These are phyloP conservation scores for Colletotrichum spinosum DNA, from an alignment of 2,329 filamentous ascomycete genomes.

Conservation along the genomic window DNA sequence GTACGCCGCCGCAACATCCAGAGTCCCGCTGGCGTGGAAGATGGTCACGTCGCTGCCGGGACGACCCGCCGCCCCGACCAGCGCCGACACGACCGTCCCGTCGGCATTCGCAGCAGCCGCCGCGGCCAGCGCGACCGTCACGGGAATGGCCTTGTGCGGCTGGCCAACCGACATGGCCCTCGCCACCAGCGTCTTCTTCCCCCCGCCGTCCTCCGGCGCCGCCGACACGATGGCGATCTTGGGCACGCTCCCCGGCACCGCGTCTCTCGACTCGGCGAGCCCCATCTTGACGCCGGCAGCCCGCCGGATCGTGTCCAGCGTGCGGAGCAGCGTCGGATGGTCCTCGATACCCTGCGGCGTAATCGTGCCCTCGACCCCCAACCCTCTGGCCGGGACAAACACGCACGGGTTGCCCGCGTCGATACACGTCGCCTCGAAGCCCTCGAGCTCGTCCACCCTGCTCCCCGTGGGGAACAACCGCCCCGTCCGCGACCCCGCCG, in stretches of 20 bases:
- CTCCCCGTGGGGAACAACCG: conserved; percentile 70
- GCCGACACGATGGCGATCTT: conserved; percentile 71
- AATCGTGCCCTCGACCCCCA: conserved; percentile 62
- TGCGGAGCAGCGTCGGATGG: conserved; percentile 53
- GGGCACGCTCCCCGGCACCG: conserved; percentile 67
- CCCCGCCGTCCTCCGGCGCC: conserved; percentile 46
- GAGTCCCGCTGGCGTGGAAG: conserved; percentile 59
- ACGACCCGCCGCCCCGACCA: conserved; percentile 36
- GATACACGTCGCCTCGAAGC: conserved; percentile 65
- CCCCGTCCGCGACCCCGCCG: conserved; percentile 73
- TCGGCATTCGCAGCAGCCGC: conserved; percentile 59
- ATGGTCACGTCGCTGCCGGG: conserved; percentile 50
- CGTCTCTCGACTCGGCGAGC: conserved; percentile 52
- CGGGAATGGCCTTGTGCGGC: conserved; percentile 66
- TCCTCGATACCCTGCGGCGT: conserved; percentile 66
- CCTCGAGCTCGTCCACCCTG: conserved; percentile 61
- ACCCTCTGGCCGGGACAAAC: conserved; percentile 67
- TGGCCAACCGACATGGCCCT: conserved; percentile 67
- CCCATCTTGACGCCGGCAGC: conserved; percentile 72
- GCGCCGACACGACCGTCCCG: conserved; percentile 51
- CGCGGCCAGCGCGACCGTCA: conserved; percentile 64
- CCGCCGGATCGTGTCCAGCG: conserved; percentile 67
- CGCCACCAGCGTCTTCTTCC: conserved; percentile 46
- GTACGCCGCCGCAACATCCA: conserved; percentile 56
- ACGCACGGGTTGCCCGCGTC: conserved; percentile 74